phyloP scores from a whole-genome alignment of 352 stramenopile species.

The Pythium phragmitis region DNA sequence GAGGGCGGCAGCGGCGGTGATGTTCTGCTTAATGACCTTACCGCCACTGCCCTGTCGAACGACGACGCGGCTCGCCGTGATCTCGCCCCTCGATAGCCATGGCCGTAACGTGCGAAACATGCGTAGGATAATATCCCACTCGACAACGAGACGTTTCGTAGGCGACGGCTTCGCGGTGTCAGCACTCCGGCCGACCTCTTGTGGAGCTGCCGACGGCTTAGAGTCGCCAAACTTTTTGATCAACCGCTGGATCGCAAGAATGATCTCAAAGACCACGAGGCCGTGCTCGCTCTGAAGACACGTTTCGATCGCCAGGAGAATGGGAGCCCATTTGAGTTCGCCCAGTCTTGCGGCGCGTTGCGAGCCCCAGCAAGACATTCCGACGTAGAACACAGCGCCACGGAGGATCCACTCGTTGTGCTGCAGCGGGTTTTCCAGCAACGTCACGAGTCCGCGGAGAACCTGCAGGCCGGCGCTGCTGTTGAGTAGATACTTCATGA shows the following conservation, averaged over 20 bases:
- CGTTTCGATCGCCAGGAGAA: slow-evolving; percentile 65
- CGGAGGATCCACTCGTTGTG: slow-evolving; percentile 75
- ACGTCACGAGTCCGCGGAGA: slow-evolving; percentile 58
- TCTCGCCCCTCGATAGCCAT: slow-evolving; percentile 49
- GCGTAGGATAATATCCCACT: slow-evolving; percentile 86
- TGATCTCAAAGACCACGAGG: slow-evolving; percentile 86
- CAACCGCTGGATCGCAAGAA: slow-evolving; percentile 80
- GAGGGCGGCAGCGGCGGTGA: neutral
- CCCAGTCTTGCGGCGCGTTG: slow-evolving; percentile 75
- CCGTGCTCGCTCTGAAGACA: slow-evolving; percentile 63
- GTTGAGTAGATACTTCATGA: slow-evolving; percentile 79
- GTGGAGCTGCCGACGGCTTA: neutral
- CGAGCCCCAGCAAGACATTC: slow-evolving; percentile 88
- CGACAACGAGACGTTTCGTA: slow-evolving; percentile 34
- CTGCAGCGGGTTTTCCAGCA: slow-evolving; percentile 65
- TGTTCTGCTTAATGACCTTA: neutral
- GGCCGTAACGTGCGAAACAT: slow-evolving; percentile 66
- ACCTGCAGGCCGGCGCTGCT: slow-evolving; percentile 65
- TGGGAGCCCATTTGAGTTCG: slow-evolving; percentile 68
- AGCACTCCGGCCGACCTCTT: neutral
- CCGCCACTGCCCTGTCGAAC: slow-evolving; percentile 1
- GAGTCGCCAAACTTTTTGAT: slow-evolving; percentile 84
- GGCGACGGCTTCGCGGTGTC: neutral
- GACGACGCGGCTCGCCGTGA: neutral
- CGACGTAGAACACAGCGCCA: slow-evolving; percentile 84